These are phyloP conservation scores for Meira miltonrushii DNA, from an alignment of 1,284 basidiomycete genomes.

Conservation along the genomic window DNA sequence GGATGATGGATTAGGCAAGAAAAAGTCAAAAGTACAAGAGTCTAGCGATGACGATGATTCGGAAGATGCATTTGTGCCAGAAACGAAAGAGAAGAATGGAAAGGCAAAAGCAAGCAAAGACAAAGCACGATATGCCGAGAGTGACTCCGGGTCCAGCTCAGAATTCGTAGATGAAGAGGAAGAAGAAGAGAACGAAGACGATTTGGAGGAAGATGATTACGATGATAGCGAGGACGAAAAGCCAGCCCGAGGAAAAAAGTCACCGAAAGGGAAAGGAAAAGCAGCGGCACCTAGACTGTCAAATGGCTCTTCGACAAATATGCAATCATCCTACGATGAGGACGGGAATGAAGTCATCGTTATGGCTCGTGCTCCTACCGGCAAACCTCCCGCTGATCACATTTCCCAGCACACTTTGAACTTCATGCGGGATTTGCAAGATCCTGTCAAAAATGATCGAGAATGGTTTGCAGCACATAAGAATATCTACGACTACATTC, in stretches of 20 bases:
- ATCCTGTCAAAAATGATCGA: constrained; percentile 13
- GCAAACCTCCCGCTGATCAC: background rate
- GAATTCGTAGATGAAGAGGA: constrained; percentile 16
- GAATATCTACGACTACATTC: constrained; percentile 9
- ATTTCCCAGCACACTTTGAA: constrained; percentile 2
- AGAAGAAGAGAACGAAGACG: constrained; percentile 16
- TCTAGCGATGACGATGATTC: background rate
- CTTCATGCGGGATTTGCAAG: constrained; percentile 7
- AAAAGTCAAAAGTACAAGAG: background rate
- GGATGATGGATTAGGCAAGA: background rate
- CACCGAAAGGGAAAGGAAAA: constrained; percentile 10
- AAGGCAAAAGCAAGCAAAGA: constrained; percentile 19
- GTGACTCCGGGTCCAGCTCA: constrained; percentile 12
- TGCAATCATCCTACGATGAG: background rate
- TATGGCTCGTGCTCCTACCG: background rate
- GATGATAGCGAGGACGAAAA: constrained; percentile 4
- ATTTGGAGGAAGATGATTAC: constrained; percentile 14
- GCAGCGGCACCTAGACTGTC: background rate
- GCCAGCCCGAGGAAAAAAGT: background rate
- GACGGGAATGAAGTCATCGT: background rate
- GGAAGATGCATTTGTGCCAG: constrained; percentile 17
- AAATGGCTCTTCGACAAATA: background rate
- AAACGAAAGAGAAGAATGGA: constrained; percentile 16
- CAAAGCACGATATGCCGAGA: background rate
- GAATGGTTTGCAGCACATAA: constrained; percentile 13